phyloP scores from a whole-genome alignment of 1,284 basidiomycete species.

The Ceratorhiza oryzae-sativae region DNA sequence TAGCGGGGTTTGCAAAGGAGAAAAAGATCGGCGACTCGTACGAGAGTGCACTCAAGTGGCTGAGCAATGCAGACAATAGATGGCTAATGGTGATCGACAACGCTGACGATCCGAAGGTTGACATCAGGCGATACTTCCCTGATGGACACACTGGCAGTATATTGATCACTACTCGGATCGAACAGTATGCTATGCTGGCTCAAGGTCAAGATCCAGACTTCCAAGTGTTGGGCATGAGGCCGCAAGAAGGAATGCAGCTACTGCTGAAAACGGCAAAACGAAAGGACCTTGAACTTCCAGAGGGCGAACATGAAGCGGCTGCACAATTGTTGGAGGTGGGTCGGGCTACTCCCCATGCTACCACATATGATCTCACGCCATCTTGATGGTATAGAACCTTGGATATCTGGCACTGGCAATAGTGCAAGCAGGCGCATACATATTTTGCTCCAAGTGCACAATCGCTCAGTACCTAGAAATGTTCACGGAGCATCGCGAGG shows the following conservation, averaged over 20 bases:
- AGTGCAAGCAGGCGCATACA: slow-evolving; percentile 36
- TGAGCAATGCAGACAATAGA: neutral
- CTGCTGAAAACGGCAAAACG: neutral
- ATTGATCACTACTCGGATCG: neutral
- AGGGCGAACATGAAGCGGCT: neutral
- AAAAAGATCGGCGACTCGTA: neutral
- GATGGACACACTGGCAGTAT: neutral
- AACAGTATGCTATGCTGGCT: neutral
- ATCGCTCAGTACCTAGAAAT: slow-evolving; percentile 12
- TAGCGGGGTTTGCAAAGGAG: neutral
- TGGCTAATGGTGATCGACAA: slow-evolving; percentile 6
- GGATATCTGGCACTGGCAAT: slow-evolving; percentile 9
- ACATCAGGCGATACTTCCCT: neutral
- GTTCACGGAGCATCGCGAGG: neutral
- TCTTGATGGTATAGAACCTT: neutral
- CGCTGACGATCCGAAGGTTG: neutral
- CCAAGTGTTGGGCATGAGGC: neutral
- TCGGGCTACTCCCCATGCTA: neutral
- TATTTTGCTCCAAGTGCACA: neutral
- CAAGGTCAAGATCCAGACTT: neutral
- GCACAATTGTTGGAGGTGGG: neutral
- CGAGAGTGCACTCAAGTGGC: neutral
- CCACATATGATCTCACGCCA: neutral
- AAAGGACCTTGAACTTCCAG: neutral
- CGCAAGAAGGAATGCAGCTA: neutral